These are phyloP conservation scores for Camelina hispida DNA, from an alignment of 345 rosid genomes.

Conservation along the genomic window DNA sequence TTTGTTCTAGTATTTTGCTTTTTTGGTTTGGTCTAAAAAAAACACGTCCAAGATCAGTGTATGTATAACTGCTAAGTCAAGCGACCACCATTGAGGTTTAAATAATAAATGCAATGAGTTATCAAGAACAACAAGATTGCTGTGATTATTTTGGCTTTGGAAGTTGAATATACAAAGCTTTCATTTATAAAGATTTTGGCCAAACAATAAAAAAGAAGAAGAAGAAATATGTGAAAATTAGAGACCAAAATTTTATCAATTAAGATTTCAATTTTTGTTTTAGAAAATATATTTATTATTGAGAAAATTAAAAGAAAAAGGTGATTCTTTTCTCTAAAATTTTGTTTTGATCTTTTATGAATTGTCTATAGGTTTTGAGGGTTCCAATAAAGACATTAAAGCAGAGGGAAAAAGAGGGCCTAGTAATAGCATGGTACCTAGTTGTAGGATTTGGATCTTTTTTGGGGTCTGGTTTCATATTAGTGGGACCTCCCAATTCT, in stretches of 20 bases:
- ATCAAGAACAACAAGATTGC: slow-evolving; percentile 22
- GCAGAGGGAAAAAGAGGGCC: slow-evolving; percentile 45
- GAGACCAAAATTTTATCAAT: not conserved
- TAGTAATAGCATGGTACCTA: slow-evolving; percentile 46
- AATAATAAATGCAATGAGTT: slow-evolving; percentile 36
- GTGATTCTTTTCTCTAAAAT: slow-evolving; percentile 31
- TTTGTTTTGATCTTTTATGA: slow-evolving; percentile 36
- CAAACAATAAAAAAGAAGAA: no score
- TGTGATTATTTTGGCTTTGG: slow-evolving; percentile 29
- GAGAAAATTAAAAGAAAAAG: not conserved
- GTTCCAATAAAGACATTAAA: slow-evolving; percentile 48
- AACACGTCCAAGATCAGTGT: slow-evolving; percentile 39
- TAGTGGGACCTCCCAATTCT: slow-evolving; percentile 33
- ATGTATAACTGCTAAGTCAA: slow-evolving; percentile 36
- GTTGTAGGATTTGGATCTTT: slow-evolving; percentile 47
- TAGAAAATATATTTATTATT: not conserved
- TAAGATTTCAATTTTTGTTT: not conserved
- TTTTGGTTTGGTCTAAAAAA: slow-evolving; percentile 10
- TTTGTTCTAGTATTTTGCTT: not conserved
- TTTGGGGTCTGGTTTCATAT: slow-evolving; percentile 39
- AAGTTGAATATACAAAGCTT: slow-evolving; percentile 19
- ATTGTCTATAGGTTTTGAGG: slow-evolving; percentile 44
- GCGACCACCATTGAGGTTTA: slow-evolving; percentile 23
- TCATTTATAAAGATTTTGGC: not conserved
- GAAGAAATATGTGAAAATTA: not conserved